Conservation (phyloP, 1,284 basidiomycete genomes). For the Thecaphora frezii region DNA sequence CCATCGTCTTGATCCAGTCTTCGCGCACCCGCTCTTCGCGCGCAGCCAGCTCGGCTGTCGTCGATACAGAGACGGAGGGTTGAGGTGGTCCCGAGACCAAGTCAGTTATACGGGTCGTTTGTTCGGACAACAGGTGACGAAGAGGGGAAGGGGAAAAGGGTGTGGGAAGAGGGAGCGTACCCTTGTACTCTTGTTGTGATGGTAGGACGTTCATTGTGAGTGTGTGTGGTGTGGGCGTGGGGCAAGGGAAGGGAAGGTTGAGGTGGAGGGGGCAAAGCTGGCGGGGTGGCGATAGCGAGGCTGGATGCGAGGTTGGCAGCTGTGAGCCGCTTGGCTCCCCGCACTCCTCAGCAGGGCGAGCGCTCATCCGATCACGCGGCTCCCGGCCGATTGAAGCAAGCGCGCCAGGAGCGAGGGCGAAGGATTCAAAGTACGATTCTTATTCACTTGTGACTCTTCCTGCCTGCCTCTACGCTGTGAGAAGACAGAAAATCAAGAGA, state of each 20-base stretch:
- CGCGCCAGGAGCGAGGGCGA: no score
- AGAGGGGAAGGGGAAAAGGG: background rate
- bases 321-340: no score
- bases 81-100: background rate
- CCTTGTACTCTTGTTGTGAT: conserved; percentile 9
- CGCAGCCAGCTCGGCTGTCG: conserved; percentile 54
- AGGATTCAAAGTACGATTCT: no score
- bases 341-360: no score
- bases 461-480: no score
- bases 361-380: no score
- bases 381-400: no score
- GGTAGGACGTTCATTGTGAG: conserved; percentile 2
- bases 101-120: background rate
- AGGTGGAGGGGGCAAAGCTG: no score
- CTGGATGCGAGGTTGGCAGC: no score
- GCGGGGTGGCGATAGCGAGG: background rate
- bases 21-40: conserved; percentile 82
- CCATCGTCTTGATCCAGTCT: conserved; percentile 93
- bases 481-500: no score
- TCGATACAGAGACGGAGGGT: background rate
- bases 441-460: no score
- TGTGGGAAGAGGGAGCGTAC: conserved; percentile 6
- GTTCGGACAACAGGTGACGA: background rate
- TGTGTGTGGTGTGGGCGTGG: background rate
- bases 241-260: no score